A percentile compares a stretch with the other conserved stretches of the same genome.
These are phyloP conservation scores for Podospora appendiculata DNA, from an alignment of 495 filamentous ascomycete genomes.

Conservation along the genomic window DNA sequence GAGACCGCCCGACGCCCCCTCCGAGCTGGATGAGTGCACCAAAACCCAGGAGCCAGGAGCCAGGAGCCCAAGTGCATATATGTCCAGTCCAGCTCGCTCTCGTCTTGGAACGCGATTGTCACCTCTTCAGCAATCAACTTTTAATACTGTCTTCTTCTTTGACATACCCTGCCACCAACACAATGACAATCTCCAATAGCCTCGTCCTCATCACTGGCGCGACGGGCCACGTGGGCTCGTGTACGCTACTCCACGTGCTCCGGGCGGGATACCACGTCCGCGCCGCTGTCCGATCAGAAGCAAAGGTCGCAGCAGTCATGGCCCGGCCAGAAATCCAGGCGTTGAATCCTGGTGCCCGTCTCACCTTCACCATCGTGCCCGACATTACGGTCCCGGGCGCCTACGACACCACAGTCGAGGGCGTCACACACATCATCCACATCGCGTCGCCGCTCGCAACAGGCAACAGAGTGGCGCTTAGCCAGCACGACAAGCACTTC, in stretches of 20 bases:
- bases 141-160: background rate
- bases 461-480: slow-evolving; percentile 34
- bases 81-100: too few relatives aligned
- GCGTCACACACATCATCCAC: slow-evolving; percentile 43
- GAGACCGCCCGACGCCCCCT: background rate
- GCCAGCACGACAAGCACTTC: slow-evolving; percentile 51
- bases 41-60: too few relatives aligned
- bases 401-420: slow-evolving; percentile 39
- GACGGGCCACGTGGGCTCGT: slow-evolving; percentile 41
- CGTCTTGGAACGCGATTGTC: too few relatives aligned
- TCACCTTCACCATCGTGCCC: slow-evolving; percentile 37
- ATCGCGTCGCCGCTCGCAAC: slow-evolving; percentile 47
- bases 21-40: background rate
- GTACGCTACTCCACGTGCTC: slow-evolving; percentile 27
- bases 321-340: slow-evolving; percentile 20
- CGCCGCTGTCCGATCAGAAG: slow-evolving; percentile 36
- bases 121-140: background rate
- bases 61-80: too few relatives aligned
- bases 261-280: slow-evolving; percentile 35
- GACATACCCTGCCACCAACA: background rate
- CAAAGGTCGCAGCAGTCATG: slow-evolving; percentile 19
- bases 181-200: background rate
- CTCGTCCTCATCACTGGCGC: slow-evolving; percentile 40
- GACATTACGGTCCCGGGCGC: slow-evolving; percentile 36
- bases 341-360: slow-evolving; percentile 19